Conservation (phyloP, 2,329 filamentous ascomycete genomes). For the Bimuria novae-zelandiae region DNA sequence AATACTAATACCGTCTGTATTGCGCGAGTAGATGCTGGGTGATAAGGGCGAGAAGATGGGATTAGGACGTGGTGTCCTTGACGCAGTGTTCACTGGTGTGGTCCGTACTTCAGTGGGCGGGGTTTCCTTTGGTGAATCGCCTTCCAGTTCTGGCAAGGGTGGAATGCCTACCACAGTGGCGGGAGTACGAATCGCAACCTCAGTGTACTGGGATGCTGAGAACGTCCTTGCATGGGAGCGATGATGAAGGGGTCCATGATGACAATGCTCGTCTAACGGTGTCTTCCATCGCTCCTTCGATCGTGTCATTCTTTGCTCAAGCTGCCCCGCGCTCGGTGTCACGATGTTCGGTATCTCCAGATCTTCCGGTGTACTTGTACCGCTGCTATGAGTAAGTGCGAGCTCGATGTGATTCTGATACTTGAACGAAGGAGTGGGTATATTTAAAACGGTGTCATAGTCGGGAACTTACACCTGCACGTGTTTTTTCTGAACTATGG, state of each 20-base stretch:
- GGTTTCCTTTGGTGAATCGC: conserved; percentile 1
- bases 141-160: conserved; percentile 3
- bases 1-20: conserved; percentile 46
- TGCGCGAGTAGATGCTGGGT: conserved; percentile 54
- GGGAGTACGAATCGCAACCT: neutral
- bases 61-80: conserved; percentile 5
- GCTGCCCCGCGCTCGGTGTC: conserved; percentile 45
- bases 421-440: too few relatives aligned
- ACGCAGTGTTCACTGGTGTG: neutral
- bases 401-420: conserved; percentile 8
- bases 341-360: conserved; percentile 11
- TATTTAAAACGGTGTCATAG: too few relatives aligned
- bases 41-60: conserved; percentile 44
- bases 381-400: neutral
- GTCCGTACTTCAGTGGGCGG: neutral
- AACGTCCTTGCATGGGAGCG: conserved; percentile 33
- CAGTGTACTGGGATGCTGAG: conserved; percentile 10
- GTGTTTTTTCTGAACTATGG: conserved; percentile 11
- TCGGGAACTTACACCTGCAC: conserved; percentile 9
- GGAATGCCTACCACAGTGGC: neutral
- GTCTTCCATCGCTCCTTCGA: conserved; percentile 50
- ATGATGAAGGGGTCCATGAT: conserved; percentile 31
- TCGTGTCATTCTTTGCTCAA: conserved; percentile 45
- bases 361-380: neutral
- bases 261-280: conserved; percentile 42